Percentiles rank a stretch among this genome's conserved stretches.
These are phyloP conservation scores for Paramyrothecium sp. DNA, from an alignment of 2,329 filamentous ascomycete species.

Conservation along the genomic window DNA sequence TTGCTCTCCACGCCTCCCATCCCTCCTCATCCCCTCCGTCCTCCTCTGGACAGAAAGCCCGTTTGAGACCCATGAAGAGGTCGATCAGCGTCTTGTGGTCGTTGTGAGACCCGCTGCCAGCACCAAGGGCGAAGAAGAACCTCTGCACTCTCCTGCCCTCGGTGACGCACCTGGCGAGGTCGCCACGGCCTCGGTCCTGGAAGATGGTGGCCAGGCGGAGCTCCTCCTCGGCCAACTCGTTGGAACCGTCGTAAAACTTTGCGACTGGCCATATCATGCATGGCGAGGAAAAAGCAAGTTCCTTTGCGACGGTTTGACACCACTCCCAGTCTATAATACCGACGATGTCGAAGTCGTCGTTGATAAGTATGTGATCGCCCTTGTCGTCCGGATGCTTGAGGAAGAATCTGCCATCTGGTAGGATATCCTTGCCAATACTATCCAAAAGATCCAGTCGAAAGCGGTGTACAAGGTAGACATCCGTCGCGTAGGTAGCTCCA, in stretches of 20 bases:
- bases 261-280: constrained; percentile 32
- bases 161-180: constrained; percentile 13
- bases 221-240: constrained; percentile 13
- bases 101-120: constrained; percentile 1
- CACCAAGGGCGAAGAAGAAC: constrained; percentile 14
- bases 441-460: background rate
- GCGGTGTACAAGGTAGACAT: background rate
- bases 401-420: constrained; percentile 22
- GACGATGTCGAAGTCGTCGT: constrained; percentile 36
- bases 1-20: background rate
- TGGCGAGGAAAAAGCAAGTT: constrained; percentile 28
- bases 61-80: constrained; percentile 10
- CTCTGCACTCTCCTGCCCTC: constrained; percentile 12
- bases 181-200: constrained; percentile 10
- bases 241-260: constrained; percentile 25
- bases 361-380: constrained; percentile 41
- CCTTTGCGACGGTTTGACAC: constrained; percentile 22
- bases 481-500: background rate
- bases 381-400: constrained; percentile 45
- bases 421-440: too few species aligned
- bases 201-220: constrained; percentile 7
- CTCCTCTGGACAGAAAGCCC: background rate
- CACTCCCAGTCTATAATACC: constrained; percentile 45
- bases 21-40: background rate
- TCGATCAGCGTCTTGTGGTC: constrained; percentile 6